Evolutionary conservation across 306 rosid genomes (phyloP), one percentile per base, ranked within the genome.

Genomic region (Fragaria ananassa): DNA sequence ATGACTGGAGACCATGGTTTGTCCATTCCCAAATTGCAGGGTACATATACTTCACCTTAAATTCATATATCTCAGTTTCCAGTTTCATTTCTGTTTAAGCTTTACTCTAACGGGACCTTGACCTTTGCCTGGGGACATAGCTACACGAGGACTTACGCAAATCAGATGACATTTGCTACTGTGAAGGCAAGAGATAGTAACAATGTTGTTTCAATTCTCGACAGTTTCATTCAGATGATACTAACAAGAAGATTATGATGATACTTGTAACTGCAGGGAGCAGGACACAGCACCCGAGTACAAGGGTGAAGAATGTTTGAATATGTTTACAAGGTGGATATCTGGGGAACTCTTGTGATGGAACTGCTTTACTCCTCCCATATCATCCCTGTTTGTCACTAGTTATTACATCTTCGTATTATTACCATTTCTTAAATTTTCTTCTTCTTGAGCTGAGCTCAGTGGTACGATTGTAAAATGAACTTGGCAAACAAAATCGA

Each of bases 1-100:
- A 88, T 41, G 91, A 88, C 35, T 91, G 96, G 98, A 91, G 96
- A 60, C 82, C 78, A 14, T 91, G 96, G 96, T 5, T 19, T 37
- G 77, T 83, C 63, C 78, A 81, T 14, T 86, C 73, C n/a, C 91
- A 87, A 81, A 76, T 93, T 61, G 85, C 87, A 21, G 98, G 98
- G 98, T 89, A 71, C 76, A 4, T 17, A 19, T 42, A 9, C 46
- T 14, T 60, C 7, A 8, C 31, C 56, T 18, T 5, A 15, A 14
- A 25, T 15, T 39, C 44, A 10, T 5, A 31, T 37, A 25, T 60
- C 70, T 60, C 41, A 58, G 5, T 23, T 61, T 45, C 6, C 7
- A 18, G n/a, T 45, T 58, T 41, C 17, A 10, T 21, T 21, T 42
- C 29, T 21, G 58, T 23, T 60, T 42, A 34, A 27, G 17, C 10